Evolutionary conservation across 2,329 filamentous ascomycete genomes (phyloP).

Genomic region (Nannizziopsis barbatae): DNA sequence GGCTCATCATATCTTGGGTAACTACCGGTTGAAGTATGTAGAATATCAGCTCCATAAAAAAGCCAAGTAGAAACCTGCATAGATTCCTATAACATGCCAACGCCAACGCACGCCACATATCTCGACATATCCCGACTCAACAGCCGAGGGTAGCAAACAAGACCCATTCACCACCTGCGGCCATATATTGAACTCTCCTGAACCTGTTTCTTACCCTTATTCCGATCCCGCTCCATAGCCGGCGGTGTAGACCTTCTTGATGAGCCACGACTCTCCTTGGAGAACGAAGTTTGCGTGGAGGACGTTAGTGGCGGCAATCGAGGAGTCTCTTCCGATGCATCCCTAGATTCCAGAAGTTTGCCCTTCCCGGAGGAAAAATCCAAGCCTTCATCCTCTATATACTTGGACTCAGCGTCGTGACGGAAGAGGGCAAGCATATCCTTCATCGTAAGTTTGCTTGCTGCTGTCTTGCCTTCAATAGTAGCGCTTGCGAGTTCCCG

Average conservation of each 20-base stretch:
- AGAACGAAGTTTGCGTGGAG: conserved; percentile 9
- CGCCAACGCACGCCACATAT: background rate
- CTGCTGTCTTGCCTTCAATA: conserved; percentile 66
- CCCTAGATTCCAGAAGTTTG: conserved; percentile 21
- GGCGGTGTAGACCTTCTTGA: conserved; percentile 16
- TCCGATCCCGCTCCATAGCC: conserved; percentile 15
- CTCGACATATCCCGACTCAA: background rate
- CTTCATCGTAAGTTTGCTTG: conserved; percentile 77
- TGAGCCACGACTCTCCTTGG: conserved; percentile 14
- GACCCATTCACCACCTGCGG: conserved; percentile 19
- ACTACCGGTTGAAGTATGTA: background rate
- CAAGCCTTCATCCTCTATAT: conserved; percentile 27
- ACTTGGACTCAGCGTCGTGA: conserved; percentile 49
- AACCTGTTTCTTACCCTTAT: conserved; percentile 10
- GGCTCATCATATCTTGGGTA: background rate
- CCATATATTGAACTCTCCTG: conserved; percentile 24
- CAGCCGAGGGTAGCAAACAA: background rate
- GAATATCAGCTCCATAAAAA: background rate
- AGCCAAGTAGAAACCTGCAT: background rate
- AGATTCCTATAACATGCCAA: background rate
- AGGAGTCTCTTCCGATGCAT: conserved; percentile 3
- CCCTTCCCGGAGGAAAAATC: conserved; percentile 20
- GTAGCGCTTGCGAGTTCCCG: conserved; percentile 80
- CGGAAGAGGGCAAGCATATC: conserved; percentile 89
- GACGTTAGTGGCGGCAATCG: background rate